Evolutionary conservation across 2,329 filamentous ascomycete genomes (phyloP).

Genomic region (Exophiala dermatitidis): DNA sequence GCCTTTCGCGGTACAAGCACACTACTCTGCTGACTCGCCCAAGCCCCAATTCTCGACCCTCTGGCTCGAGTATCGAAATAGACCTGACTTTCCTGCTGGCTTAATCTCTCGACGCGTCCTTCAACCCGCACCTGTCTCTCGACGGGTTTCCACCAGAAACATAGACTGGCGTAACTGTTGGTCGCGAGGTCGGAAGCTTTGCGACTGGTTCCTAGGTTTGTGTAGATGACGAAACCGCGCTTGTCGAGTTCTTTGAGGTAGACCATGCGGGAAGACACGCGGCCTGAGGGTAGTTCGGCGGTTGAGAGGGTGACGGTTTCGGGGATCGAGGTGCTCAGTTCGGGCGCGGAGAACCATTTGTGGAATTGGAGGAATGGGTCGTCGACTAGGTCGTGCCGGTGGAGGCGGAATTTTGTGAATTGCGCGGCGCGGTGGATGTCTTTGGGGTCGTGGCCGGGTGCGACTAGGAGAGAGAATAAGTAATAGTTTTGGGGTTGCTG

Average conservation of each 20-base stretch:
- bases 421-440: constrained; percentile 58
- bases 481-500: background rate
- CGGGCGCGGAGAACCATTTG: constrained; percentile 74
- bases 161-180: constrained; percentile 74
- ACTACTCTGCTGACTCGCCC: constrained; percentile 83
- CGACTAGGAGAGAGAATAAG: constrained; percentile 3
- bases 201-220: constrained; percentile 75
- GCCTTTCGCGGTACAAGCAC: constrained; percentile 46
- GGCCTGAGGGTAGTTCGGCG: constrained; percentile 71
- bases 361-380: constrained; percentile 80
- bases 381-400: constrained; percentile 51
- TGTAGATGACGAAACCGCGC: constrained; percentile 81
- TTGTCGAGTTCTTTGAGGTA: constrained; percentile 92
- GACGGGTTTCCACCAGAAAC: constrained; percentile 81
- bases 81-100: constrained; percentile 61
- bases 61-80: constrained; percentile 63
- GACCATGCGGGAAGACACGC: constrained; percentile 76
- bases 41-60: constrained; percentile 79
- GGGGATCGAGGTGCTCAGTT: constrained; percentile 61
- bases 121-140: constrained; percentile 91
- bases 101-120: constrained; percentile 62
- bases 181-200: constrained; percentile 59
- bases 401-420: constrained; percentile 62
- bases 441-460: constrained; percentile 9
- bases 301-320: constrained; percentile 87